Conservation (phyloP, 2,329 filamentous ascomycete species). For the Aspergillus calidoustus region DNA sequence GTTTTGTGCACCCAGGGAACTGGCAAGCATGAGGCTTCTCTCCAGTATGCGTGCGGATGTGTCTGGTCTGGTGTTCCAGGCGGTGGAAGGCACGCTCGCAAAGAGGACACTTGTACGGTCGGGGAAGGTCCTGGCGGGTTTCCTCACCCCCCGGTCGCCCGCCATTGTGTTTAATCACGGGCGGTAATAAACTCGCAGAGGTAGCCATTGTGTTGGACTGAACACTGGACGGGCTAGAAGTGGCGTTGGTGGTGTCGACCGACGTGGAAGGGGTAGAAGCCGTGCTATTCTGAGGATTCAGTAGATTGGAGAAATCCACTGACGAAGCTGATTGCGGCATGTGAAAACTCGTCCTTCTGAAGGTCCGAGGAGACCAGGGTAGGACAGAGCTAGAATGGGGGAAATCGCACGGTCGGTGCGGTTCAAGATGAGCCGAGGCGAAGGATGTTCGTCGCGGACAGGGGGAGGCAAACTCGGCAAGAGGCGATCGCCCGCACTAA, state of each 20-base stretch:
- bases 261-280: constrained; percentile 28
- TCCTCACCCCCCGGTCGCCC: constrained; percentile 63
- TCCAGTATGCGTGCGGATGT: constrained; percentile 96
- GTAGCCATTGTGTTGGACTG: constrained; percentile 47
- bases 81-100: constrained; percentile 99
- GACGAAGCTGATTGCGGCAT: constrained; percentile 77
- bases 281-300: constrained; percentile 63
- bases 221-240: constrained; percentile 31
- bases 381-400: constrained; percentile 22
- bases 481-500: constrained; percentile 36
- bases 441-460: constrained; percentile 28
- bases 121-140: constrained; percentile 76
- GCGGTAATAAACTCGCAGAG: constrained; percentile 50
- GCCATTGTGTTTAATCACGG: constrained; percentile 44
- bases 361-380: constrained; percentile 24
- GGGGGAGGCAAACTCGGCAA: constrained; percentile 30
- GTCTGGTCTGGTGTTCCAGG: constrained; percentile 87
- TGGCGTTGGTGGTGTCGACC: constrained; percentile 33
- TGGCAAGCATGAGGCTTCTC: constrained; percentile 98
- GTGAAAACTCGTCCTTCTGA: constrained; percentile 51
- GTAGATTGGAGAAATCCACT: constrained; percentile 75
- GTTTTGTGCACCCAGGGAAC: constrained; percentile 94
- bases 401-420: constrained; percentile 16
- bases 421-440: constrained; percentile 26
- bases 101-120: constrained; percentile 97